Evolutionary conservation across 1,284 basidiomycete genomes (phyloP).

Genomic region (Paramarasmius palmivorus): DNA sequence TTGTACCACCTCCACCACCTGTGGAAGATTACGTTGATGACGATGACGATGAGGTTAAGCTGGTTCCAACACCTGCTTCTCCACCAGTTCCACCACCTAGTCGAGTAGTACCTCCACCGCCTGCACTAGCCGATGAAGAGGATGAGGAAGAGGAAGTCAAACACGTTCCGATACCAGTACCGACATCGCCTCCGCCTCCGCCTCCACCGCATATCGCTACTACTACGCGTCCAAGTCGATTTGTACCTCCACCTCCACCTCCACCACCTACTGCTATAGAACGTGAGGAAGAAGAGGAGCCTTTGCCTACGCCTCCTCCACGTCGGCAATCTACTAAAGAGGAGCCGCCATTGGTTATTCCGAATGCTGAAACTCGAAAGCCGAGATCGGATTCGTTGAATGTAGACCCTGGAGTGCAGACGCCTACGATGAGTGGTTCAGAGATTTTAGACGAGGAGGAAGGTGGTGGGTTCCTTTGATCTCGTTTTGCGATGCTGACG

Average conservation of each 20-base stretch:
- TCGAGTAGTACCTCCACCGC: neutral
- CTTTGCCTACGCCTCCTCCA: constrained; percentile 16
- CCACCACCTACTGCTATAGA: neutral
- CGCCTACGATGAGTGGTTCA: constrained; percentile 8
- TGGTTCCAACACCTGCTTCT: neutral
- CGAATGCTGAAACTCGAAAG: constrained; percentile 1
- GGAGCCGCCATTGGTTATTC: constrained; percentile 11
- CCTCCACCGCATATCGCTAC: neutral
- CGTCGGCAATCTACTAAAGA: neutral
- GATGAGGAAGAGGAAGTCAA: constrained; percentile 13
- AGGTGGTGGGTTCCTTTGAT: constrained; percentile 46
- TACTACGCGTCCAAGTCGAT: neutral
- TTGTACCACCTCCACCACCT: constrained; percentile 1
- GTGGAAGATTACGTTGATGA: neutral
- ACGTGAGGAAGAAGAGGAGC: constrained; percentile 6
- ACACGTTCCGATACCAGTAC: constrained; percentile 15
- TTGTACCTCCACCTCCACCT: constrained; percentile 6
- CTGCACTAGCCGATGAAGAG: constrained; percentile 1
- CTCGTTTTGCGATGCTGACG: constrained; percentile 8
- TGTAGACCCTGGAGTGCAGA: neutral
- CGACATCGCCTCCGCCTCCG: no score
- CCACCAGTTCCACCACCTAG: neutral
- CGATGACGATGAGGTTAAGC: neutral
- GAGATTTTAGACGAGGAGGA: constrained; percentile 62
- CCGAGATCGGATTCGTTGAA: neutral